Percentiles rank a stretch among this genome's conserved stretches.
phyloP scores from a whole-genome alignment of 1,284 basidiomycete genomes.

The Exobasidium cylindrosporum region DNA sequence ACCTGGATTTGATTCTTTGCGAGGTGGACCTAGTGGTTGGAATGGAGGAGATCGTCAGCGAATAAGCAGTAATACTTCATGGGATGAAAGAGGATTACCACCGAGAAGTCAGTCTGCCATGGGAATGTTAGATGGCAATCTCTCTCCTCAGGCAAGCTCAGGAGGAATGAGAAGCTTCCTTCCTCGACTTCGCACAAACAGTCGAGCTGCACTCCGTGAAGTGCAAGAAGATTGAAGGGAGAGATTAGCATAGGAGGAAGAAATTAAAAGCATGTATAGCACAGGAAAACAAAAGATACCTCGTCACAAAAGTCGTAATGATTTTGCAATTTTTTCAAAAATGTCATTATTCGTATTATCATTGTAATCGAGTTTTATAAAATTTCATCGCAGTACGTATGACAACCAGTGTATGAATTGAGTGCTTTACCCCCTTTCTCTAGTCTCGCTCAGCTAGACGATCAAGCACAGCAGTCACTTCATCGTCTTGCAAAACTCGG shows the following conservation, averaged over 20 bases:
- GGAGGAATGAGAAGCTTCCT: neutral
- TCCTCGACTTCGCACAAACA: constrained; percentile 2
- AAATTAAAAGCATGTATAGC: too few relatives aligned
- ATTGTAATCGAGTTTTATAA: too few relatives aligned
- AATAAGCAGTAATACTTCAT: constrained; percentile 22
- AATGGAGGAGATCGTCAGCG: constrained; percentile 22
- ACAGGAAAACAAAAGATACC: too few relatives aligned
- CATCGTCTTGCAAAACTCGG: constrained; percentile 41
- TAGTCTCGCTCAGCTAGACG: constrained; percentile 48
- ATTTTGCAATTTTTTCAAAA: too few relatives aligned
- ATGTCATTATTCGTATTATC: too few relatives aligned
- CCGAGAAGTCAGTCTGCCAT: constrained; percentile 37
- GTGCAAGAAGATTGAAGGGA: constrained; percentile 6
- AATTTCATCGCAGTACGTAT: too few relatives aligned
- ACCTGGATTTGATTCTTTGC: constrained; percentile 18
- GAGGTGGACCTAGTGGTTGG: constrained; percentile 17
- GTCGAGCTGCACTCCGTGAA: neutral
- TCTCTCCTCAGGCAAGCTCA: neutral
- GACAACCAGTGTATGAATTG: too few relatives aligned
- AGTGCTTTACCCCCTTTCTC: neutral
- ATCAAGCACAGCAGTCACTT: constrained; percentile 47
- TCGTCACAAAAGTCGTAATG: too few relatives aligned
- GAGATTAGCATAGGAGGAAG: neutral
- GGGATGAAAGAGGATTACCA: constrained; percentile 13
- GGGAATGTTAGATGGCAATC: constrained; percentile 10